Percentiles rank a stretch among this genome's conserved stretches.
phyloP scores from a whole-genome alignment of 345 rosid genomes.

The Capsella bursapastoris region DNA sequence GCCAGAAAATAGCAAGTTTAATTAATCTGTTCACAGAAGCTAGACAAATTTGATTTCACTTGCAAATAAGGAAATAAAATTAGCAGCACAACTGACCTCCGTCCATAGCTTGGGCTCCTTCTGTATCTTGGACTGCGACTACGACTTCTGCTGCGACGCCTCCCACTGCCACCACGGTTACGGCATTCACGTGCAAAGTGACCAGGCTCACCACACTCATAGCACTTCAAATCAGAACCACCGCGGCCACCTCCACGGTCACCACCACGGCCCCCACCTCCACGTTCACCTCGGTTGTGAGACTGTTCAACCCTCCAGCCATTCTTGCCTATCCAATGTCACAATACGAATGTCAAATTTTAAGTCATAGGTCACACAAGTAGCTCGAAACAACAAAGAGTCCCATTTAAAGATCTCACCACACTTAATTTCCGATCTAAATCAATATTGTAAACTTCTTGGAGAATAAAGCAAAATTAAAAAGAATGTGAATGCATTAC shows the following conservation, averaged over 20 bases:
- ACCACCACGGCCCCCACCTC: slow-evolving; percentile 67
- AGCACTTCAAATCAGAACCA: slow-evolving; percentile 88
- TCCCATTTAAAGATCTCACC: not conserved
- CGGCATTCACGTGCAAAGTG: slow-evolving; percentile 95
- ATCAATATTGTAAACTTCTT: not conserved
- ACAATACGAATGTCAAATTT: not conserved
- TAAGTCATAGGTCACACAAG: not conserved
- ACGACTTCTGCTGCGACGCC: slow-evolving; percentile 64
- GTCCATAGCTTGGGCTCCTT: slow-evolving; percentile 87
- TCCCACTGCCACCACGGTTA: slow-evolving; percentile 70
- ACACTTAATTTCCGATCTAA: not conserved
- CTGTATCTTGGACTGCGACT: slow-evolving; percentile 84
- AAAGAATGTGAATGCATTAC: slow-evolving; percentile 42
- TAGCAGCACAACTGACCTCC: slow-evolving; percentile 49
- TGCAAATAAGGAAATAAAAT: not conserved
- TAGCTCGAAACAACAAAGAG: not conserved
- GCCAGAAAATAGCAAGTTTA: not conserved
- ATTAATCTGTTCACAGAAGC: not conserved
- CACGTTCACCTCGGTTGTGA: slow-evolving; percentile 70
- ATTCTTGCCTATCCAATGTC: slow-evolving; percentile 62
- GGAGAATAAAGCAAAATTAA: not conserved
- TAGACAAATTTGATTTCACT: not conserved
- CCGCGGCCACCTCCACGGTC: slow-evolving; percentile 51
- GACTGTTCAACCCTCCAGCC: slow-evolving; percentile 93
- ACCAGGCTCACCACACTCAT: slow-evolving; percentile 91